Conservation (phyloP, 1,139 yeast genomes). For the Magnusiomyces magnusii region DNA sequence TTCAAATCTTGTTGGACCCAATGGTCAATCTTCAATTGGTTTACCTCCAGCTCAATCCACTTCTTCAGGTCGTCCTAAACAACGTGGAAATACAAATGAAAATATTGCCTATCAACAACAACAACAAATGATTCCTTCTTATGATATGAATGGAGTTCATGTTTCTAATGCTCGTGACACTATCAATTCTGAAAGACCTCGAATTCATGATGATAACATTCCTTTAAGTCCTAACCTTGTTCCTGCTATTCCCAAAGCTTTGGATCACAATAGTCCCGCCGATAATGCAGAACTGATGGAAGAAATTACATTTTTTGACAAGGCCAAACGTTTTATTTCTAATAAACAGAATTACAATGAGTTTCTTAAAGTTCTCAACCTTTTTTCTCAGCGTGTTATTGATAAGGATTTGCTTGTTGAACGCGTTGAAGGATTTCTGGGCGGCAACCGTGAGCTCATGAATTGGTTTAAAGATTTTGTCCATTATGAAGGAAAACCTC, state of each 20-base stretch:
- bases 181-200: neutral
- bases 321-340: constrained; percentile 82
- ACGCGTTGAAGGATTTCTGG: constrained; percentile 78
- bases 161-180: constrained; percentile 5
- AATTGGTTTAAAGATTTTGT: constrained; percentile 92
- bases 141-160: neutral
- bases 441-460: constrained; percentile 68
- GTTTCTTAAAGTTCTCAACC: constrained; percentile 75
- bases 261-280: constrained; percentile 13
- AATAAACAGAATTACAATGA: constrained; percentile 88
- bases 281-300: constrained; percentile 60
- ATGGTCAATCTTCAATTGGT: neutral
- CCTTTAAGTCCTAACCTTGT: constrained; percentile 57
- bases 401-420: constrained; percentile 77
- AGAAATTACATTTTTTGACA: constrained; percentile 85
- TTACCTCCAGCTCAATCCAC: constrained; percentile 4
- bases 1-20: neutral
- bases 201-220: neutral
- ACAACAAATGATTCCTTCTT: neutral
- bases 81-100: neutral
- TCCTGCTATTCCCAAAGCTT: constrained; percentile 83
- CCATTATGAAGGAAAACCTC: constrained; percentile 56
- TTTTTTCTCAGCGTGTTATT: constrained; percentile 84
- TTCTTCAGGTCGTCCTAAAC: constrained; percentile 1
- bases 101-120: neutral